phyloP scores from a whole-genome alignment of 1,139 yeast species.

The Suhomyces anneliseae region DNA sequence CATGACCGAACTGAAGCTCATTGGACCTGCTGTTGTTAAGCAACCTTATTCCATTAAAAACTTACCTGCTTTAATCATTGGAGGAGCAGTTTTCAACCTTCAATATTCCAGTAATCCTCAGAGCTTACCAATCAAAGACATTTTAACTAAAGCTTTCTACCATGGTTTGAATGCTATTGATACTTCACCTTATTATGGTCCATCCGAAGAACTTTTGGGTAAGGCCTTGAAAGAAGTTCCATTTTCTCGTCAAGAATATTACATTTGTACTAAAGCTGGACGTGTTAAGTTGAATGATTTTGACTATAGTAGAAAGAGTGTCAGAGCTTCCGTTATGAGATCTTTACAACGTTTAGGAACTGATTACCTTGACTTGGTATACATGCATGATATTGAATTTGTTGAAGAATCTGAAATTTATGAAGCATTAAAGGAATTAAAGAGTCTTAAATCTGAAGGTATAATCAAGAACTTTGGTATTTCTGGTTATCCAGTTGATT shows the following conservation, averaged over 20 bases:
- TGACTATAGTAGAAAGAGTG: constrained; percentile 65
- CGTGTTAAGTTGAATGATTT: constrained; percentile 66
- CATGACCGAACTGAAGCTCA: constrained; percentile 3
- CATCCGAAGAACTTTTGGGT: constrained; percentile 77
- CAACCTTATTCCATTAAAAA: constrained; percentile 28
- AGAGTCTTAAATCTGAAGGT: constrained; percentile 62
- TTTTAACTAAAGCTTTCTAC: constrained; percentile 60
- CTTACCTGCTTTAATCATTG: constrained; percentile 66
- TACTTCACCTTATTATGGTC: constrained; percentile 92
- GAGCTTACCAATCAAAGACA: constrained; percentile 53
- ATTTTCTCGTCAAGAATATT: constrained; percentile 61
- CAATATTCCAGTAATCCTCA: constrained; percentile 73
- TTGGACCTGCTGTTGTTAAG: constrained; percentile 11
- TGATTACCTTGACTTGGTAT: constrained; percentile 71
- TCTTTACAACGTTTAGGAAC: constrained; percentile 68
- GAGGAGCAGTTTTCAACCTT: constrained; percentile 83
- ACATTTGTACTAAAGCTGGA: constrained; percentile 86
- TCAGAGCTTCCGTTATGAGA: constrained; percentile 62
- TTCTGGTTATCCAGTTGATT: constrained; percentile 84
- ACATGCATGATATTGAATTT: constrained; percentile 89
- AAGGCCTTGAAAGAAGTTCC: constrained; percentile 50
- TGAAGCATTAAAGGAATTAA: constrained; percentile 64
- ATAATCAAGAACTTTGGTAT: constrained; percentile 67
- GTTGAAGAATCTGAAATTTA: constrained; percentile 54
- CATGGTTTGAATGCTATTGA: constrained; percentile 78